A percentile compares a stretch with the other conserved stretches of the same genome.
Conservation (phyloP, 140 eudicot species). For the Bidens hawaiensis region DNA sequence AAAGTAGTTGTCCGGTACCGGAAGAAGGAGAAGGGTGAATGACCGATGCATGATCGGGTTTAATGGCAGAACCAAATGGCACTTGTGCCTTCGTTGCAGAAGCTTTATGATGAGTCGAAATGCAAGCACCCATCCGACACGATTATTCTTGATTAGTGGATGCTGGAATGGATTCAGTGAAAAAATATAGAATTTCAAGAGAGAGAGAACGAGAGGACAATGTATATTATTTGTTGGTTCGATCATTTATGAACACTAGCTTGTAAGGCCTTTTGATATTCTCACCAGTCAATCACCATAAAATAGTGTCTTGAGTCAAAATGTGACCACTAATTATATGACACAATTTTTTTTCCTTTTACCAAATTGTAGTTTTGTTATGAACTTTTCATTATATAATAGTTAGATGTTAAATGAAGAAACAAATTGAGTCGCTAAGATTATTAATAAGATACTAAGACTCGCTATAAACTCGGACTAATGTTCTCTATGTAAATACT, state of each 20-base stretch:
- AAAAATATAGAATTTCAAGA: conserved; percentile 8
- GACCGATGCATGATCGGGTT: conserved; percentile 14
- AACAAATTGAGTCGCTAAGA: background rate
- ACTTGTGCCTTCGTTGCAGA: conserved; percentile 13
- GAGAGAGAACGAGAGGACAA: conserved; percentile 6
- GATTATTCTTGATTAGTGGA: conserved; percentile 21
- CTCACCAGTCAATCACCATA: background rate
- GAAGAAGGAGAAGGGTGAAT: background rate
- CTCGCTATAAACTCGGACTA: background rate
- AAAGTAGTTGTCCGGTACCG: conserved; percentile 1
- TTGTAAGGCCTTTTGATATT: background rate
- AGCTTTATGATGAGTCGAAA: conserved; percentile 18
- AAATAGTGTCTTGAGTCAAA: background rate
- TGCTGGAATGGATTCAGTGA: conserved; percentile 18
- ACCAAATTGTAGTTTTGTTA: background rate
- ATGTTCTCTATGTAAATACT: background rate
- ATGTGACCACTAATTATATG: background rate
- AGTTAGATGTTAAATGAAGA: background rate
- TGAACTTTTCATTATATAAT: too few species aligned
- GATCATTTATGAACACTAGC: background rate
- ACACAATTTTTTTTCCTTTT: too few species aligned
- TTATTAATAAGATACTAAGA: background rate
- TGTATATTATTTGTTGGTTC: background rate
- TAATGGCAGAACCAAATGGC: conserved; percentile 4
- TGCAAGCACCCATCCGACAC: conserved; percentile 29